These are phyloP conservation scores for Tremella fuciformis DNA, from an alignment of 768 basidiomycete species.

Conservation along the genomic window DNA sequence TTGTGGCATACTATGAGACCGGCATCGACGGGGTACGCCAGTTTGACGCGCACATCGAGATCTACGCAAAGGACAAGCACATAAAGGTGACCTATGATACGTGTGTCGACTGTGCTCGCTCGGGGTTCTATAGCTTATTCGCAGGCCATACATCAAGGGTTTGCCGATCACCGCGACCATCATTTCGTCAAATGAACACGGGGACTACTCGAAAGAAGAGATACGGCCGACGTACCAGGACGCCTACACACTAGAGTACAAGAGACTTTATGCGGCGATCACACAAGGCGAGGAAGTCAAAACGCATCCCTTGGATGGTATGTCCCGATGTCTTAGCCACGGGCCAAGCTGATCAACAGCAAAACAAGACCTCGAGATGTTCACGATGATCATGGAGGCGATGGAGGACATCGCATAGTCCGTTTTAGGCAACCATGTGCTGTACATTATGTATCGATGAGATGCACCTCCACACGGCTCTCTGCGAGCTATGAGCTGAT, in stretches of 20 bases:
- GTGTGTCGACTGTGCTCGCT: slow-evolving; percentile 32
- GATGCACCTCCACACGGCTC: too few species aligned
- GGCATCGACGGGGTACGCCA: slow-evolving; percentile 36
- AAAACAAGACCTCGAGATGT: slow-evolving; percentile 36
- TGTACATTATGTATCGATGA: too few species aligned
- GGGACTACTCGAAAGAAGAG: slow-evolving; percentile 26
- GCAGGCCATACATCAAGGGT: slow-evolving; percentile 46
- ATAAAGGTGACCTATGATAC: slow-evolving; percentile 32
- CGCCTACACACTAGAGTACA: slow-evolving; percentile 41
- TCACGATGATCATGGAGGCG: slow-evolving; percentile 41
- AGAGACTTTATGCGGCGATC: slow-evolving; percentile 29
- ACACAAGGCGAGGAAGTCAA: slow-evolving; percentile 22
- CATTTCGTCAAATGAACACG: slow-evolving; percentile 15
- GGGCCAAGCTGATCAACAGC: too few species aligned
- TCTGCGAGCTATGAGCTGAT: too few species aligned
- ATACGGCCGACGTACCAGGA: slow-evolving; percentile 46
- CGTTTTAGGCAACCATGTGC: too few species aligned
- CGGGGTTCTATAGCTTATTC: too few species aligned
- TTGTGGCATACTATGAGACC: too few species aligned
- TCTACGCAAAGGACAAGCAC: slow-evolving; percentile 38
- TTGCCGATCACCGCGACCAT: slow-evolving; percentile 39
- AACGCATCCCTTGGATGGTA: slow-evolving; percentile 36
- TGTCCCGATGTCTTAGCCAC: too few species aligned
- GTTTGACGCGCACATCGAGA: slow-evolving; percentile 51
- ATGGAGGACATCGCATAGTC: too few species aligned